phyloP scores from a whole-genome alignment of 306 rosid species.

The Benincasa hispida region DNA sequence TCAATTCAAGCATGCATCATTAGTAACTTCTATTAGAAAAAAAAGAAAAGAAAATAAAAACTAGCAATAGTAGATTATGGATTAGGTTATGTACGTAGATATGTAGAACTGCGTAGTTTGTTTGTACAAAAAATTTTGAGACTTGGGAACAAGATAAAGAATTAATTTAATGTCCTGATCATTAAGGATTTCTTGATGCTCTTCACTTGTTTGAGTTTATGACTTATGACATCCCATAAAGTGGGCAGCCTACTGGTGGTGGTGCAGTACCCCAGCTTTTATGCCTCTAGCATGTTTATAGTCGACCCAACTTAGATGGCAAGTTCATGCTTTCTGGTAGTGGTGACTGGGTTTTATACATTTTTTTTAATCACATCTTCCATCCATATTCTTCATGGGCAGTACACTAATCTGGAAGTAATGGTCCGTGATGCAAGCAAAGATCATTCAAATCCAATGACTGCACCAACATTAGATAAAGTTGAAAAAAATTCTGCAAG shows the following conservation, averaged over 20 bases:
- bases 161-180: neutral
- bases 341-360: neutral
- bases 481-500: constrained; percentile 50
- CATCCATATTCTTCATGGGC: constrained; percentile 18
- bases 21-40: neutral
- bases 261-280: neutral
- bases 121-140: neutral
- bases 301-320: neutral
- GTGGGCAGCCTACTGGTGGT: neutral
- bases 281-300: neutral
- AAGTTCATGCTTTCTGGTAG: neutral
- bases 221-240: neutral
- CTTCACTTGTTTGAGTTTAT: neutral
- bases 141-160: neutral
- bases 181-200: neutral
- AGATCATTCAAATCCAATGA: constrained; percentile 35
- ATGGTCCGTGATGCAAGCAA: constrained; percentile 72
- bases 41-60: too few species aligned
- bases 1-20: neutral
- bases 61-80: neutral
- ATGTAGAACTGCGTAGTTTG: neutral
- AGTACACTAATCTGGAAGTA: constrained; percentile 81
- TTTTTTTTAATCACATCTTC: constrained; percentile 17
- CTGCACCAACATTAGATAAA: constrained; percentile 33
- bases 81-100: neutral